Percentiles rank a stretch among this genome's conserved stretches.
Conservation (phyloP, 495 filamentous ascomycete genomes). For the Neurospora sp. region DNA sequence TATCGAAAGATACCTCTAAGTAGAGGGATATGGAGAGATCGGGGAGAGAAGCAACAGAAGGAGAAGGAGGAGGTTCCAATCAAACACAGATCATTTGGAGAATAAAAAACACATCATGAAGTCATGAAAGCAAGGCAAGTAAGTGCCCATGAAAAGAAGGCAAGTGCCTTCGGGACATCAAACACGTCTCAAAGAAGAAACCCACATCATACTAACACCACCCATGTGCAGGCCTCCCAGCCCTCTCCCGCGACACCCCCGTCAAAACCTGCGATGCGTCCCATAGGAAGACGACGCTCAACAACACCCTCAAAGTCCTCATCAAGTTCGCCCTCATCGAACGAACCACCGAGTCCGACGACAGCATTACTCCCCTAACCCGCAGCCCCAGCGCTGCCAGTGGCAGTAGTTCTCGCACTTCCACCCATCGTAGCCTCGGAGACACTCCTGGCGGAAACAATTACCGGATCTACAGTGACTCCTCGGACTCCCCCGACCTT, state of each 20-base stretch:
- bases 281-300: slow-evolving; percentile 35
- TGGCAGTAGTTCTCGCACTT: slow-evolving; percentile 3
- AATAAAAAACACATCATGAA: background rate
- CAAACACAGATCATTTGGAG: background rate
- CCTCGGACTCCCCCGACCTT: slow-evolving; percentile 53
- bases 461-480: slow-evolving; percentile 25
- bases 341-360: slow-evolving; percentile 46
- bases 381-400: slow-evolving; percentile 15
- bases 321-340: slow-evolving; percentile 66
- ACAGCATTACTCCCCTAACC: slow-evolving; percentile 6
- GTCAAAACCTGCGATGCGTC: slow-evolving; percentile 47
- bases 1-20: background rate
- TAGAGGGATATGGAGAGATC: background rate
- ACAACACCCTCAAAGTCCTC: slow-evolving; percentile 56
- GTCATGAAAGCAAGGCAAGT: slow-evolving; percentile 2
- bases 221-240: slow-evolving; percentile 30
- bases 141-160: background rate
- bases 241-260: slow-evolving; percentile 44
- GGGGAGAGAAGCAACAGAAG: background rate
- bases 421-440: background rate
- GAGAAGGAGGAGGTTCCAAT: background rate
- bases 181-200: no score
- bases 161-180: background rate
- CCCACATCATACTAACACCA: background rate
- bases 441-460: background rate